These are phyloP conservation scores for Mucor velutinosus DNA, from an alignment of 371 early-diverging fungal genomes.

Conservation along the genomic window DNA sequence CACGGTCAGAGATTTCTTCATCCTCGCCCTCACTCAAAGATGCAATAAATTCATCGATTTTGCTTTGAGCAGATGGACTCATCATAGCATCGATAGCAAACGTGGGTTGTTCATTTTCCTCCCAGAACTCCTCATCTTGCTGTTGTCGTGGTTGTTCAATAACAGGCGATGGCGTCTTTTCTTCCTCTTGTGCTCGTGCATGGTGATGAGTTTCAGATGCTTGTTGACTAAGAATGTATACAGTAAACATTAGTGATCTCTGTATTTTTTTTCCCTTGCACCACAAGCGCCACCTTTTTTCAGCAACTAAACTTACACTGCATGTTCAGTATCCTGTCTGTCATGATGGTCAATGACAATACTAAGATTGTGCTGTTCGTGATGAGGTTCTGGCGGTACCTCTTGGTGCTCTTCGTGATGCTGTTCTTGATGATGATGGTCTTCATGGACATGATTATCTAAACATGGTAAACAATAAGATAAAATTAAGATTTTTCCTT, in stretches of 20 bases:
- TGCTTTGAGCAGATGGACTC: conserved; percentile 9
- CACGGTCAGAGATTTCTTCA: conserved; percentile 34
- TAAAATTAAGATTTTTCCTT: background rate
- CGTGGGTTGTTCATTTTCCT: background rate
- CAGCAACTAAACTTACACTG: background rate
- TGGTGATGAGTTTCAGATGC: conserved; percentile 10
- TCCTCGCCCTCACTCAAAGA: conserved; percentile 5
- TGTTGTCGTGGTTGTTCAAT: background rate
- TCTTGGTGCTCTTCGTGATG: conserved; percentile 13
- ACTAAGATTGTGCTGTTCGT: conserved; percentile 3
- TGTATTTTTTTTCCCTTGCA: background rate
- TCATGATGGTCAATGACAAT: background rate
- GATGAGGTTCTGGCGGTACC: background rate
- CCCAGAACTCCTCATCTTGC: background rate
- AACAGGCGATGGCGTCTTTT: background rate
- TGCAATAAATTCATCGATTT: conserved; percentile 23
- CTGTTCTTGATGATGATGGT: conserved; percentile 7
- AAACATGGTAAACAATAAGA: conserved; percentile 1
- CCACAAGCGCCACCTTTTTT: background rate
- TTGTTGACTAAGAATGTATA: background rate
- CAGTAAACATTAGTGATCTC: background rate
- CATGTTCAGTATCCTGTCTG: background rate
- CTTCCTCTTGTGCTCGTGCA: background rate
- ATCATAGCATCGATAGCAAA: conserved; percentile 24
- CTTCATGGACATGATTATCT: conserved; percentile 9